A percentile compares a stretch with the other conserved stretches of the same genome.
These are phyloP conservation scores for Cutaneotrichosporon sp. DNA, from an alignment of 1,284 basidiomycete genomes.

Conservation along the genomic window DNA sequence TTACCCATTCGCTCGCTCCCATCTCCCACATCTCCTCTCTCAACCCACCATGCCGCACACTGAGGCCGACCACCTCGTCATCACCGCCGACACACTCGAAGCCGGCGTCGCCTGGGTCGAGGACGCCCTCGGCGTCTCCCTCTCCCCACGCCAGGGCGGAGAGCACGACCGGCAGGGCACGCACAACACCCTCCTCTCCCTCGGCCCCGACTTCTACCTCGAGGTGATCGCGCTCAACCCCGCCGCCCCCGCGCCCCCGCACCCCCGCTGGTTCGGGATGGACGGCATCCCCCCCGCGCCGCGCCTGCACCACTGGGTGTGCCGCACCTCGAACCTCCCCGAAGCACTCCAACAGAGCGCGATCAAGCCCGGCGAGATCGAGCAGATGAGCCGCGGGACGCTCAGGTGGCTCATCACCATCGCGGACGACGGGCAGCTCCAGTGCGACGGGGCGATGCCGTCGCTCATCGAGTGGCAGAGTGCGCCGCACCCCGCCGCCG, in stretches of 20 bases:
- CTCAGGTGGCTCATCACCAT: constrained; percentile 17
- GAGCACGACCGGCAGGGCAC: constrained; percentile 14
- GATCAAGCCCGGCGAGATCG: constrained; percentile 11
- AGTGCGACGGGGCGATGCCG: constrained; percentile 11
- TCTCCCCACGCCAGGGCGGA: constrained; percentile 13
- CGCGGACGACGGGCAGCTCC: constrained; percentile 10
- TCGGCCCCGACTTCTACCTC: constrained; percentile 16
- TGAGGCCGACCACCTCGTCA: constrained; percentile 15
- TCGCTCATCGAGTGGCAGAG: constrained; percentile 13
- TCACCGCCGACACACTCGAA: constrained; percentile 11
- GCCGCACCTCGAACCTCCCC: constrained; percentile 7
- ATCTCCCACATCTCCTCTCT: neutral
- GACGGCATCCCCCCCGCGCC: neutral
- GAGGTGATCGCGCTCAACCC: constrained; percentile 18
- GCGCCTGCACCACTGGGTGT: constrained; percentile 11
- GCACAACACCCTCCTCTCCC: constrained; percentile 17
- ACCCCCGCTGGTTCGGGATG: constrained; percentile 13
- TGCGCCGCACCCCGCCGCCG: constrained; percentile 7
- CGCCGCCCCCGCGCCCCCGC: neutral
- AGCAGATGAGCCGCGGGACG: constrained; percentile 9
- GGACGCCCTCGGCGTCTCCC: constrained; percentile 6
- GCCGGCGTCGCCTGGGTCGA: constrained; percentile 14
- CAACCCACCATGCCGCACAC: constrained; percentile 7
- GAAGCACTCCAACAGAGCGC: neutral
- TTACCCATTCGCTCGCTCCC: neutral